A percentile compares a stretch with the other conserved stretches of the same genome.
These are phyloP conservation scores for Aspergillus phoenicis DNA, from an alignment of 2,329 filamentous ascomycete species.

Conservation along the genomic window DNA sequence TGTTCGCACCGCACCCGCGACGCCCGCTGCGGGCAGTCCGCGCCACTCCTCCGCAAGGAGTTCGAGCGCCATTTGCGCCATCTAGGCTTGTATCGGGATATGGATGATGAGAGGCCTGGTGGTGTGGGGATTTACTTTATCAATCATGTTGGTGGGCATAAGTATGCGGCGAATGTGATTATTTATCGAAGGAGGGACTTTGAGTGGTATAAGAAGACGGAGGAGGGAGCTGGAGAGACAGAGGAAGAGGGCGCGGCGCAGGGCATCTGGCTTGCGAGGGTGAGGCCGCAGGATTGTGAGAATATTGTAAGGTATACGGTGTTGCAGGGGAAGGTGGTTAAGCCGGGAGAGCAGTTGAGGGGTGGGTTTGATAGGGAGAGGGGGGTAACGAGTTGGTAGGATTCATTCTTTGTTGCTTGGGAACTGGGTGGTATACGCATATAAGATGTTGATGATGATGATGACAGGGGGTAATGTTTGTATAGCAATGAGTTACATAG, in stretches of 20 bases:
- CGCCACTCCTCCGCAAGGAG: slow-evolving; percentile 83
- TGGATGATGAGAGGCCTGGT: slow-evolving; percentile 84
- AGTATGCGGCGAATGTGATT: slow-evolving; percentile 93
- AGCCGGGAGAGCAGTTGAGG: slow-evolving; percentile 80
- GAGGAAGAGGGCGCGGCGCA: slow-evolving; percentile 68
- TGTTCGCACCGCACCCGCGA: slow-evolving; percentile 95
- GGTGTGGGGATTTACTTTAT: slow-evolving; percentile 97
- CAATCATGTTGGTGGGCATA: slow-evolving; percentile 93
- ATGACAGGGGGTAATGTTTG: too few relatives aligned
- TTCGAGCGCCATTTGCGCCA: slow-evolving; percentile 86
- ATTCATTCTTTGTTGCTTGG: background rate
- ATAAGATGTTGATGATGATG: background rate
- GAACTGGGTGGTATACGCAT: background rate
- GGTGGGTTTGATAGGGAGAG: slow-evolving; percentile 86
- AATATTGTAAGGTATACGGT: slow-evolving; percentile 88
- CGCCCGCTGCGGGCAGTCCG: slow-evolving; percentile 90
- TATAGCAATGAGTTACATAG: background rate
- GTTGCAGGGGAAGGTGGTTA: slow-evolving; percentile 89
- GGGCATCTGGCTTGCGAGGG: slow-evolving; percentile 88
- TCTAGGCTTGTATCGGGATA: slow-evolving; percentile 79
- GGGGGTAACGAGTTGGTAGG: slow-evolving; percentile 83
- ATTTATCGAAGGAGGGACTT: slow-evolving; percentile 70
- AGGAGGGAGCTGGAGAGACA: slow-evolving; percentile 37
- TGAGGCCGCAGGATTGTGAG: slow-evolving; percentile 86
- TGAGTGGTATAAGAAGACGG: slow-evolving; percentile 35